Percentiles rank a stretch among this genome's conserved stretches.
phyloP scores from a whole-genome alignment of 2,329 filamentous ascomycete species.

The Ploettnerulaceae sp. region DNA sequence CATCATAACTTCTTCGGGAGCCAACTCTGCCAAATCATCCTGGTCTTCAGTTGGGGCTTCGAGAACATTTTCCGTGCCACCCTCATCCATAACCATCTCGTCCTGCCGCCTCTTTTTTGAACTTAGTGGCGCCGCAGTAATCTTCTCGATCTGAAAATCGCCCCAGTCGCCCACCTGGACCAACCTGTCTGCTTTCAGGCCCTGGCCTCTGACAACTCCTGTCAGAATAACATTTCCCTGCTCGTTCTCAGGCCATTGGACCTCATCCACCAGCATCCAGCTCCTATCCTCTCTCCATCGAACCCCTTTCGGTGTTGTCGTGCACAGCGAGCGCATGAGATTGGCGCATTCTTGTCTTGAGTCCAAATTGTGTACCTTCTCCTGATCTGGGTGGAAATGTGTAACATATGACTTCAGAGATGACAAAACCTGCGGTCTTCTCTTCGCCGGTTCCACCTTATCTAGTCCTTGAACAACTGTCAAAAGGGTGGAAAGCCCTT shows the following conservation, averaged over 20 bases:
- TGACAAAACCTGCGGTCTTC: conserved; percentile 66
- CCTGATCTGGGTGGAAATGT: conserved; percentile 88
- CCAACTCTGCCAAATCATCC: conserved; percentile 77
- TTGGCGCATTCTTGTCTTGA: conserved; percentile 88
- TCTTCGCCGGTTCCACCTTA: conserved; percentile 73
- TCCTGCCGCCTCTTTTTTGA: conserved; percentile 58
- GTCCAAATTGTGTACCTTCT: conserved; percentile 86
- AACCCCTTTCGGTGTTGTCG: conserved; percentile 87
- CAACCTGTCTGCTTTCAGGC: conserved; percentile 82
- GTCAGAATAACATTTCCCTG: conserved; percentile 68
- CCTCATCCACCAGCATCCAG: conserved; percentile 87
- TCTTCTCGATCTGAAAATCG: conserved; percentile 86
- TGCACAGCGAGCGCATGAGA: conserved; percentile 85
- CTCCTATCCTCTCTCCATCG: conserved; percentile 91
- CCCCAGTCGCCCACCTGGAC: conserved; percentile 93
- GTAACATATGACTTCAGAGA: conserved; percentile 90
- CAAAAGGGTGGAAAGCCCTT: conserved; percentile 90
- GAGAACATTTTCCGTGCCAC: conserved; percentile 51
- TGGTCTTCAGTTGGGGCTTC: conserved; percentile 72
- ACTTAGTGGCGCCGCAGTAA: conserved; percentile 68
- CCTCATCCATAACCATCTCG: conserved; percentile 63
- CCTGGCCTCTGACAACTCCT: conserved; percentile 79
- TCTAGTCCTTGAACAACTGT: conserved; percentile 78
- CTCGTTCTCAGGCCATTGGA: conserved; percentile 62
- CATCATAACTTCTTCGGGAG: conserved; percentile 82